Evolutionary conservation across 2,329 filamentous ascomycete species (phyloP), one percentile per base, ranked within the genome.

Genomic region (Monosporascus sp.): DNA sequence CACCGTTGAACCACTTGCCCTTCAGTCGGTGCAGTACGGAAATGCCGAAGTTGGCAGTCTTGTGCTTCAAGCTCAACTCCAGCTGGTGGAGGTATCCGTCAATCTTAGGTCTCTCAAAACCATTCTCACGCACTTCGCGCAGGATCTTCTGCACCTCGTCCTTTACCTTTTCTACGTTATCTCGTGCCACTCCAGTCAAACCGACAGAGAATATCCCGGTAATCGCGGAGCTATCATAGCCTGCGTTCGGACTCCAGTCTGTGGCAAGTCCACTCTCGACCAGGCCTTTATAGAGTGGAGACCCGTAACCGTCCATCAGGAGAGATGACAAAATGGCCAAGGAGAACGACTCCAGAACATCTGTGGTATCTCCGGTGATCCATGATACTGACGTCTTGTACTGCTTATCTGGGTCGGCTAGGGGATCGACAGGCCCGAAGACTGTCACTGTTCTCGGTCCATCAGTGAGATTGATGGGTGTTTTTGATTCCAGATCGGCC

Each of bases 11-110:
- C 94, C 94, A 99, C 54, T 88, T 87, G 2, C 90, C 88, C 67
- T 96, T 89, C 7, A 97, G 79, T 43, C 93, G 85, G 62, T 96
- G 90, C 71, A 99, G 83, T 50, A 97, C 82, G 18, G 87, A 86
- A 79, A 97, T 90, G 15, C 94, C 94, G 66, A 99, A 99, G 64
- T 88, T 91, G 51, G 94, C 90, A 1, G 91, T 97, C 77, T 97
- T 97, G 74, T 99, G 91, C 73, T 97, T 97, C 48, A 97, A 74
- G 0, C 86, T 81, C n/a, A 99, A 79, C 68, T 99, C 94, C 4
- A 97, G 74, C 70, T 97, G 93, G 69, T 99, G 94, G 51, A 99
- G 79, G 58, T 95, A 88, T 3, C 94, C 94, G 58, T 96, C 90
- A 54, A 99, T 90, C 71, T 99, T 99, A 62, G 86, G 84, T 63